Percentiles rank a stretch among this genome's conserved stretches.
phyloP scores from a whole-genome alignment of 2,329 filamentous ascomycete species.

The Aureobasidium sp. region DNA sequence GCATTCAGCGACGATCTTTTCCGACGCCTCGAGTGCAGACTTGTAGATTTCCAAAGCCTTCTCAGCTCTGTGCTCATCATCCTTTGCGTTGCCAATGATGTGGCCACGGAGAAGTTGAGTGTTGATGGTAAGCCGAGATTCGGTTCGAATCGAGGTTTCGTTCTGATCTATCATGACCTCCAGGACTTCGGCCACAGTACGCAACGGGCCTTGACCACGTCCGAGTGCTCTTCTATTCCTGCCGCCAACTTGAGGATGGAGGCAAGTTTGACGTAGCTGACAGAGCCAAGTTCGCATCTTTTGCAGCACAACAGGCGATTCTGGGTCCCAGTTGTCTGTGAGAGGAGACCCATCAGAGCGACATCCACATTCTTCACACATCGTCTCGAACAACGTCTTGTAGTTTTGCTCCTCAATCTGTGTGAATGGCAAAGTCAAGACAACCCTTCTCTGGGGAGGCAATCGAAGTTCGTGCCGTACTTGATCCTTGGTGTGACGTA shows the following conservation, averaged over 20 bases:
- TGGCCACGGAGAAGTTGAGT: conserved; percentile 66
- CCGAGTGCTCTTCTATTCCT: conserved; percentile 59
- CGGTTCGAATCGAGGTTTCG: conserved; percentile 56
- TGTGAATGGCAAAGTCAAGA: conserved; percentile 85
- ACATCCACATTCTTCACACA: conserved; percentile 64
- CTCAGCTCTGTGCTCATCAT: conserved; percentile 44
- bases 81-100: conserved; percentile 66
- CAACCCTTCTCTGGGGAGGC: conserved; percentile 75
- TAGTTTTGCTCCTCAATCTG: conserved; percentile 90
- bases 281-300: conserved; percentile 75
- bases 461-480: conserved; percentile 72
- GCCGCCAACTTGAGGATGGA: conserved; percentile 76
- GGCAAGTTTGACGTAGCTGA: conserved; percentile 69
- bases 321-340: conserved; percentile 56
- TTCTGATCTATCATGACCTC: conserved; percentile 88
- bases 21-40: conserved; percentile 35
- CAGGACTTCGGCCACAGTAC: conserved; percentile 79
- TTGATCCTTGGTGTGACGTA: conserved; percentile 79
- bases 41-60: conserved; percentile 67
- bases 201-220: conserved; percentile 55
- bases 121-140: conserved; percentile 56
- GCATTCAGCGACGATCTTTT: conserved; percentile 54
- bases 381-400: conserved; percentile 63
- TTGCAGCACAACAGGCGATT: conserved; percentile 52
- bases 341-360: conserved; percentile 57